Evolutionary conservation across 345 rosid genomes (phyloP).

Genomic region (Rhodamnia rubescens): DNA sequence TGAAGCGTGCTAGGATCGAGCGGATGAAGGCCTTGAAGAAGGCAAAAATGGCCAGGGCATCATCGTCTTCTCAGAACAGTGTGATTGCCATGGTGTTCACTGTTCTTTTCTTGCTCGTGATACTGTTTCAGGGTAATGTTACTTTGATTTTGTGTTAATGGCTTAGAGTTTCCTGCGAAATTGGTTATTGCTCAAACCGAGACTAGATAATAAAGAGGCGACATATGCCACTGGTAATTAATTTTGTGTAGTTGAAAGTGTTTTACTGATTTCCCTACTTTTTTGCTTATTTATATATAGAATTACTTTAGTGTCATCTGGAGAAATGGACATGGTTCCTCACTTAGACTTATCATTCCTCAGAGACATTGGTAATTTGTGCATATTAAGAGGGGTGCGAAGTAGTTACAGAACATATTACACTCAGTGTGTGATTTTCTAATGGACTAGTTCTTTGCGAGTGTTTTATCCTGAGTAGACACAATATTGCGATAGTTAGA

Average conservation of each 20-base stretch:
- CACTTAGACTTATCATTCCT: background rate
- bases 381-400: background rate
- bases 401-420: background rate
- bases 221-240: background rate
- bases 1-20: slow-evolving; percentile 79
- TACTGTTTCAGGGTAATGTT: slow-evolving; percentile 49
- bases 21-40: slow-evolving; percentile 83
- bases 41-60: slow-evolving; percentile 43
- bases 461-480: background rate
- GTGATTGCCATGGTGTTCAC: slow-evolving; percentile 33
- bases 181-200: background rate
- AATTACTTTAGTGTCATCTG: background rate
- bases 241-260: background rate
- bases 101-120: slow-evolving; percentile 3
- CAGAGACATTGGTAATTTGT: background rate
- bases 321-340: background rate
- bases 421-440: background rate
- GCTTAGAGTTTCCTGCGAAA: background rate
- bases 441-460: background rate
- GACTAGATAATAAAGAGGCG: background rate
- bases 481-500: background rate
- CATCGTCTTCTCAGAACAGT: slow-evolving; percentile 45
- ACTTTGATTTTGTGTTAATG: background rate
- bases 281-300: background rate
- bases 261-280: background rate